phyloP scores from a whole-genome alignment of 1,139 yeast species.

The Hansenula sp. region DNA sequence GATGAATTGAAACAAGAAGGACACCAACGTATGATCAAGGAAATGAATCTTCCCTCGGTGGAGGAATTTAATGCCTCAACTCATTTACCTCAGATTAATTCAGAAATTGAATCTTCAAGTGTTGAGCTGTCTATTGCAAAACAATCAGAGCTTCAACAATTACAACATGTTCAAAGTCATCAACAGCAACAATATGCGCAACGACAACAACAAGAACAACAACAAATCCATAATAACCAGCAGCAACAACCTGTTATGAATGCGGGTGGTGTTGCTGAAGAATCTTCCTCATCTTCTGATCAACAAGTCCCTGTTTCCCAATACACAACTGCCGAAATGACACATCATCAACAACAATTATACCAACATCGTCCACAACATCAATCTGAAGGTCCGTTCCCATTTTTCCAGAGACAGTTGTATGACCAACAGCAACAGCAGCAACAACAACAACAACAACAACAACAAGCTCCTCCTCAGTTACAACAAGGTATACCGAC shows the following conservation, averaged over 20 bases:
- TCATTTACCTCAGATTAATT: background rate
- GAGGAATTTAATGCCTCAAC: slow-evolving; percentile 4
- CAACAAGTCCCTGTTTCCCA: no score
- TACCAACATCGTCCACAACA: background rate
- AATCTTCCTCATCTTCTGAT: no score
- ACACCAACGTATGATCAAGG: slow-evolving; percentile 8
- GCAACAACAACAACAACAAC: no score
- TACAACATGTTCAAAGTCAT: background rate
- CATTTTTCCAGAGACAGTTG: no score
- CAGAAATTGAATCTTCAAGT: background rate
- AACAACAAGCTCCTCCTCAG: background rate
- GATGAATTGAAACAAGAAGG: slow-evolving; percentile 15
- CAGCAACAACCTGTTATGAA: background rate
- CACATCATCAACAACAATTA: background rate
- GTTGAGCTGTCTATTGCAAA: background rate
- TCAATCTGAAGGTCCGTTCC: no score
- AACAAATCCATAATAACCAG: background rate
- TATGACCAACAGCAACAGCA: background rate
- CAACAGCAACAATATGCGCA: background rate
- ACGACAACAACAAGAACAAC: background rate
- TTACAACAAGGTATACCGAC: background rate
- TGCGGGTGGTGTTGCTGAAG: no score
- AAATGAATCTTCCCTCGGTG: slow-evolving; percentile 12
- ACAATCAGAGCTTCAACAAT: background rate
- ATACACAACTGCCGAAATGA: no score